A percentile compares a stretch with the other conserved stretches of the same genome.
These are phyloP conservation scores for Clonostachys sp. DNA, from an alignment of 2,329 filamentous ascomycete species.

Conservation along the genomic window DNA sequence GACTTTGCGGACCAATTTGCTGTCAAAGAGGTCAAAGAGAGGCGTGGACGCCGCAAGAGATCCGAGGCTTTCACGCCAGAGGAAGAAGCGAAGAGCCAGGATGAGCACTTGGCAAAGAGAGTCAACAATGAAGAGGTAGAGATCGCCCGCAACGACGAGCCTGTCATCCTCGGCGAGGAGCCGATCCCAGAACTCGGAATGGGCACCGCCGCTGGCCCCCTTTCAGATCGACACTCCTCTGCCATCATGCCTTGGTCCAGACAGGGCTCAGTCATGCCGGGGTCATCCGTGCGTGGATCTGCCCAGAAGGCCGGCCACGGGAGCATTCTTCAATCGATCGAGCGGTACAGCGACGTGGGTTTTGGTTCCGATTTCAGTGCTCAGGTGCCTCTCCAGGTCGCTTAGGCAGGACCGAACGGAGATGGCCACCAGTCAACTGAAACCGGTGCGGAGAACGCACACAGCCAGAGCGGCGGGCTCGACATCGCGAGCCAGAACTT, in stretches of 20 bases:
- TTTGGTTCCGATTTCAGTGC: slow-evolving; percentile 21
- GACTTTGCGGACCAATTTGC: slow-evolving; percentile 3
- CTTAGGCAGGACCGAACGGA: not conserved
- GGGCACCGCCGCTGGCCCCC: slow-evolving; percentile 58
- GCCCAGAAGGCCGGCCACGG: slow-evolving; percentile 26
- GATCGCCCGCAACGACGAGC: slow-evolving; percentile 16
- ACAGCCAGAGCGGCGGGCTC: slow-evolving; percentile 18
- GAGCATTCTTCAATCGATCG: slow-evolving; percentile 30
- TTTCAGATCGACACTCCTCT: slow-evolving; percentile 61
- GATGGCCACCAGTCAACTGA: slow-evolving; percentile 12
- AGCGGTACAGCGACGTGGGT: slow-evolving; percentile 40
- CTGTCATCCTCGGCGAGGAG: slow-evolving; percentile 28
- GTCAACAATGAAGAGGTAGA: slow-evolving; percentile 21
- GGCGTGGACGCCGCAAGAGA: slow-evolving; percentile 31
- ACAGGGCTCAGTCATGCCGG: slow-evolving; percentile 34
- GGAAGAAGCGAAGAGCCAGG: slow-evolving; percentile 25
- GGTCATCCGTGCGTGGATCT: slow-evolving; percentile 38
- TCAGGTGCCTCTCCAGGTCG: slow-evolving; percentile 9
- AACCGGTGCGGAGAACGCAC: slow-evolving; percentile 19
- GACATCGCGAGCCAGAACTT: slow-evolving; percentile 42
- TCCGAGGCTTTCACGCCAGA: slow-evolving; percentile 36
- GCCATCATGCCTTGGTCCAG: slow-evolving; percentile 50
- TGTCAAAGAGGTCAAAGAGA: too few species aligned
- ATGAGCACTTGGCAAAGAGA: slow-evolving; percentile 11
- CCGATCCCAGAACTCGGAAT: slow-evolving; percentile 62